Percentiles rank a stretch among this genome's conserved stretches.
phyloP scores from a whole-genome alignment of 2,329 filamentous ascomycete species.

The Arthrobotrys sphaeroides region DNA sequence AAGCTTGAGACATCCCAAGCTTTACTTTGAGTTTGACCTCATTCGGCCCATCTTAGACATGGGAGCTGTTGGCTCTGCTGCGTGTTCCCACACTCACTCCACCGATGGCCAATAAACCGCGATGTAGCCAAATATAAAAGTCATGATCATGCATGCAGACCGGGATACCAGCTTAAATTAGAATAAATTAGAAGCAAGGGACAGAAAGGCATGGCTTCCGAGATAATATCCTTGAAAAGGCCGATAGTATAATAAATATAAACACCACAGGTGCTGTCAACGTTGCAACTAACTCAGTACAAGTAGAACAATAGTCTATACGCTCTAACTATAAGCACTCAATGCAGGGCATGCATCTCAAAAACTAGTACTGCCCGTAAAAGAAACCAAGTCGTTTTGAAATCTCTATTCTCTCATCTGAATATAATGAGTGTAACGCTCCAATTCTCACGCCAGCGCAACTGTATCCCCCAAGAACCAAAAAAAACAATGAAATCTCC shows the following conservation, averaged over 20 bases:
- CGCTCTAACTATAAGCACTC: background rate
- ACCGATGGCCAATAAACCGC: too few relatives aligned
- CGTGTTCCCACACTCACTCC: too few relatives aligned
- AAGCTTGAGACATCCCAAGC: slow-evolving; percentile 6
- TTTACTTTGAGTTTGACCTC: background rate
- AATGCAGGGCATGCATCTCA: background rate
- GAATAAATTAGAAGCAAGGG: too few relatives aligned
- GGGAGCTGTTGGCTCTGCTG: too few relatives aligned
- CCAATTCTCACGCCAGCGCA: slow-evolving; percentile 40
- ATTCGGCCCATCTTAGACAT: background rate
- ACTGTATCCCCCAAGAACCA: slow-evolving; percentile 2
- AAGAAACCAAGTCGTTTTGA: background rate
- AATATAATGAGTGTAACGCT: slow-evolving; percentile 22
- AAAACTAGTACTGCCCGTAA: background rate
- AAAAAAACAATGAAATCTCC: background rate
- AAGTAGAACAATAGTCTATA: background rate
- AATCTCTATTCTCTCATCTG: background rate
- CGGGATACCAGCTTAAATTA: too few relatives aligned
- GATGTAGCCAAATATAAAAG: background rate
- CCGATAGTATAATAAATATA: too few relatives aligned
- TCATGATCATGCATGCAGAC: too few relatives aligned
- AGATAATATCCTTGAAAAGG: too few relatives aligned
- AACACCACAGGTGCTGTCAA: background rate
- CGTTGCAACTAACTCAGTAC: background rate
- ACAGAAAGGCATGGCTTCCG: too few relatives aligned